Evolutionary conservation across 2,329 filamentous ascomycete species (phyloP).

Genomic region (Coleophoma eucalyptorum): DNA sequence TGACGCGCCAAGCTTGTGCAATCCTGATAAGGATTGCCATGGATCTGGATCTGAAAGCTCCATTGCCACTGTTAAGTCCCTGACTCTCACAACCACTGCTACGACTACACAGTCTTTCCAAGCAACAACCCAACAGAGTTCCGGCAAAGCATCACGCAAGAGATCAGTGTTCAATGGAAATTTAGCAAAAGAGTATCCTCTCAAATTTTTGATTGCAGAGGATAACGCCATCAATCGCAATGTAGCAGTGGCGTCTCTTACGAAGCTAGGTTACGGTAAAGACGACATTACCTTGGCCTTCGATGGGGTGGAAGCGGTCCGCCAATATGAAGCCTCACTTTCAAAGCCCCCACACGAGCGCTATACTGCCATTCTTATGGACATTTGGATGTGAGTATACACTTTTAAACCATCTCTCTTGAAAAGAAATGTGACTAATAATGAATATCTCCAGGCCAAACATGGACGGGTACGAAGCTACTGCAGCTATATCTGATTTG

Average conservation of each 20-base stretch:
- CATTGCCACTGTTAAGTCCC: background rate
- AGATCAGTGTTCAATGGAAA: slow-evolving; percentile 44
- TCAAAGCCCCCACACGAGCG: slow-evolving; percentile 20
- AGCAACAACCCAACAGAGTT: background rate
- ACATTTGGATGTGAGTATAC: slow-evolving; percentile 60
- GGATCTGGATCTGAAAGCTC: slow-evolving; percentile 5
- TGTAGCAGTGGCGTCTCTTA: slow-evolving; percentile 62
- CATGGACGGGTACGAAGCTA: slow-evolving; percentile 69
- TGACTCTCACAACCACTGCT: background rate
- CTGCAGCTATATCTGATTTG: slow-evolving; percentile 51
- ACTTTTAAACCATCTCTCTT: background rate
- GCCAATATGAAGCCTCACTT: slow-evolving; percentile 48
- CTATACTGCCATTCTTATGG: slow-evolving; percentile 67
- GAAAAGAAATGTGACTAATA: background rate
- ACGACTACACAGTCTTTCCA: background rate
- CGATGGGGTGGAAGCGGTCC: slow-evolving; percentile 65
- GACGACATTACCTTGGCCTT: slow-evolving; percentile 55
- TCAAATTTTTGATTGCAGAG: slow-evolving; percentile 67
- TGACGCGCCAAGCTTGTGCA: too few species aligned
- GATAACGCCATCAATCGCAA: slow-evolving; percentile 71
- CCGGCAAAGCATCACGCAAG: slow-evolving; percentile 5
- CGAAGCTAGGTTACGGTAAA: slow-evolving; percentile 60
- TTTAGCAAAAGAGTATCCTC: slow-evolving; percentile 54
- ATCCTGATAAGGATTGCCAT: too few species aligned
- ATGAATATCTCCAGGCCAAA: slow-evolving; percentile 37